These are phyloP conservation scores for Suillus paluster DNA, from an alignment of 768 basidiomycete genomes.

Conservation along the genomic window DNA sequence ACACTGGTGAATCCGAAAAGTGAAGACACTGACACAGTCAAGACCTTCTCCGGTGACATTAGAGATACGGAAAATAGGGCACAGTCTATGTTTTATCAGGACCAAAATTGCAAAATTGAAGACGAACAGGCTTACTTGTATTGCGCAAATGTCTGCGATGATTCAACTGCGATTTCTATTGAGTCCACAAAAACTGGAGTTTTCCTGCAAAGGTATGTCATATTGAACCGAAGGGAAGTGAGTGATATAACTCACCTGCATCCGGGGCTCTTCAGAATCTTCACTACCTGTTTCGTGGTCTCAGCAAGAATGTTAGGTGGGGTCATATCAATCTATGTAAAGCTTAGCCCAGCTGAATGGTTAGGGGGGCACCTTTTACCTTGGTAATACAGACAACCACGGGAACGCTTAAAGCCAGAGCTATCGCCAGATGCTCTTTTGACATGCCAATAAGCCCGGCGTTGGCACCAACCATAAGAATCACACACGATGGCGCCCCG, in stretches of 20 bases:
- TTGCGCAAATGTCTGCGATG: conserved; percentile 72
- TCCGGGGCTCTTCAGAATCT: conserved; percentile 91
- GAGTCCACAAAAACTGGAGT: conserved; percentile 85
- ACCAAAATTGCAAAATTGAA: not conserved
- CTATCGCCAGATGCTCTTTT: conserved; percentile 95
- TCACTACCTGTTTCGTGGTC: conserved; percentile 89
- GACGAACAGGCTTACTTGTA: conserved; percentile 56
- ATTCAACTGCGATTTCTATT: conserved; percentile 77
- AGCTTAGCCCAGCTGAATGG: conserved; percentile 7
- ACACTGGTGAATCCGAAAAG: not conserved
- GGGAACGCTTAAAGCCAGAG: conserved; percentile 91
- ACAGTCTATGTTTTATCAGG: conserved; percentile 55
- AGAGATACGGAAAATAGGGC: conserved; percentile 90
- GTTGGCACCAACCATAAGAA: conserved; percentile 94
- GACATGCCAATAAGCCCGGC: conserved; percentile 92
- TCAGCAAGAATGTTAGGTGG: conserved; percentile 90
- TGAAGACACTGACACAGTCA: conserved; percentile 55
- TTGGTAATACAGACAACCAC: conserved; percentile 95
- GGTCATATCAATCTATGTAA: conserved; percentile 87
- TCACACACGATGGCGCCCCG: conserved; percentile 88
- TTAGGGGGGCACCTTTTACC: conserved; percentile 43
- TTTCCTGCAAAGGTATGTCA: conserved; percentile 53
- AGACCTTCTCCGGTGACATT: conserved; percentile 96
- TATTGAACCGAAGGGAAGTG: conserved; percentile 1
- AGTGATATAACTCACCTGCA: conserved; percentile 62